A percentile compares a stretch with the other conserved stretches of the same genome.
Evolutionary conservation across 2,329 filamentous ascomycete genomes (phyloP).

Genomic region (Nothophaeocryptopus gaeumannii): DNA sequence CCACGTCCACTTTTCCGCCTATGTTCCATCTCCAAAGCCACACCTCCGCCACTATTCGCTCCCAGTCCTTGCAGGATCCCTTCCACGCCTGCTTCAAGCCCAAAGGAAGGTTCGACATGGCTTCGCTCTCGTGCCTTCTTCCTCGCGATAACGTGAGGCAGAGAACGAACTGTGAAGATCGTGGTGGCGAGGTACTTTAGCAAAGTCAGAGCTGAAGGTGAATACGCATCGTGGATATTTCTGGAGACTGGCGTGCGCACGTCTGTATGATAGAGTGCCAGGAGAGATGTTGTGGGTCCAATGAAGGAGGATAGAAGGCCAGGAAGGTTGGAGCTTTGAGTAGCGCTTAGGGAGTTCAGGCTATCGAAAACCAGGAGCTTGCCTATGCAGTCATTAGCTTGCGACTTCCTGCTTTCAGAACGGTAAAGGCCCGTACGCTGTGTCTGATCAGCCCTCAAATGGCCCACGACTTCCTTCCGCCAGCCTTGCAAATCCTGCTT

Average conservation of each 20-base stretch:
- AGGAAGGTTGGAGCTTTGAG: conserved; percentile 58
- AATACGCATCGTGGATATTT: conserved; percentile 48
- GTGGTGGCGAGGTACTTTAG: conserved; percentile 86
- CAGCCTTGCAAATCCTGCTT: conserved; percentile 28
- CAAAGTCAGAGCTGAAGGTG: conserved; percentile 67
- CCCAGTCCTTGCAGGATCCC: conserved; percentile 70
- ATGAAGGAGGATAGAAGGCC: conserved; percentile 69
- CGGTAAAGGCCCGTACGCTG: conserved; percentile 17
- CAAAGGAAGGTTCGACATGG: conserved; percentile 72
- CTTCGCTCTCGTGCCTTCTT: conserved; percentile 76
- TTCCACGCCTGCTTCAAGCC: conserved; percentile 72
- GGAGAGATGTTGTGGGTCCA: conserved; percentile 65
- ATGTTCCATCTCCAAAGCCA: conserved; percentile 83
- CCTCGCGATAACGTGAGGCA: conserved; percentile 70
- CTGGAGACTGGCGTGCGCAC: conserved; percentile 53
- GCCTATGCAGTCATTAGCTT: conserved; percentile 45
- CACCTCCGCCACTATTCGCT: conserved; percentile 52
- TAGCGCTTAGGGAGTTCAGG: conserved; percentile 64
- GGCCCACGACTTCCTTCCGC: conserved; percentile 31
- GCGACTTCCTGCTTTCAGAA: too few relatives aligned
- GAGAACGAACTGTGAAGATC: conserved; percentile 68
- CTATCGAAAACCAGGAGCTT: conserved; percentile 77
- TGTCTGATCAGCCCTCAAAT: conserved; percentile 20
- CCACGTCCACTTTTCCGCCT: conserved; percentile 77
- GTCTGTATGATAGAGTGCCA: conserved; percentile 81